These are phyloP conservation scores for Teunomyces kruisii DNA, from an alignment of 805 yeast genomes.

Conservation along the genomic window DNA sequence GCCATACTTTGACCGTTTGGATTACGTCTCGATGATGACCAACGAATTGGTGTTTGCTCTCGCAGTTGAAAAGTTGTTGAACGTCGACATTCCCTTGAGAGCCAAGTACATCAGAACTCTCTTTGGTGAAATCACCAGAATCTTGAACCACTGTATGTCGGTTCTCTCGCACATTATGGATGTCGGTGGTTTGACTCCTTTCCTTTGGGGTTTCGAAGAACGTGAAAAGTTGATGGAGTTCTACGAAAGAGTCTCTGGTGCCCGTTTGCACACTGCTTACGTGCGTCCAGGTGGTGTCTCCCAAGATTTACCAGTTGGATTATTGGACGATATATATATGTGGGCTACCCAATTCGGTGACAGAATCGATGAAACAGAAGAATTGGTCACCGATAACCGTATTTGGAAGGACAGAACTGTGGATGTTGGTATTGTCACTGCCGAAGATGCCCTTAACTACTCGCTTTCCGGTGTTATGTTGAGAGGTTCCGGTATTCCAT, in stretches of 20 bases:
- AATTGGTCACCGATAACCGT: conserved; percentile 84
- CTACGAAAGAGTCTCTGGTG: conserved; percentile 88
- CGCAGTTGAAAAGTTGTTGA: conserved; percentile 81
- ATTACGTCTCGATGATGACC: conserved; percentile 86
- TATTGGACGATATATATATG: conserved; percentile 88
- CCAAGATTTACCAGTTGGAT: conserved; percentile 82
- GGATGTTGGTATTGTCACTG: conserved; percentile 77
- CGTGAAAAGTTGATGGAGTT: conserved; percentile 92
- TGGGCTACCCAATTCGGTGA: conserved; percentile 97
- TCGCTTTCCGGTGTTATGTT: conserved; percentile 85
- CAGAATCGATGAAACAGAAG: conserved; percentile 88
- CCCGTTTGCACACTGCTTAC: conserved; percentile 85
- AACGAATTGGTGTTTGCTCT: conserved; percentile 82
- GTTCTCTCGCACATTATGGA: conserved; percentile 89
- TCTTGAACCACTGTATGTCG: conserved; percentile 83
- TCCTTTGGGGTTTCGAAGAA: conserved; percentile 93
- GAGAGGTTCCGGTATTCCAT: conserved; percentile 88
- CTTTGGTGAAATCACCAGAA: conserved; percentile 84
- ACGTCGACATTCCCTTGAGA: conserved; percentile 81
- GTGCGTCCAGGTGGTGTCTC: conserved; percentile 92
- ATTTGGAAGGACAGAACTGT: conserved; percentile 88
- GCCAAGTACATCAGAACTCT: conserved; percentile 82
- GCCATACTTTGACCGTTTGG: conserved; percentile 86
- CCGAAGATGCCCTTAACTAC: conserved; percentile 84
- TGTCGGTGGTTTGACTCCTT: conserved; percentile 91